Evolutionary conservation across 169 alveolate genomes (phyloP), one percentile per base, ranked within the genome.

Genomic region (Plasmodium vinckei): DNA sequence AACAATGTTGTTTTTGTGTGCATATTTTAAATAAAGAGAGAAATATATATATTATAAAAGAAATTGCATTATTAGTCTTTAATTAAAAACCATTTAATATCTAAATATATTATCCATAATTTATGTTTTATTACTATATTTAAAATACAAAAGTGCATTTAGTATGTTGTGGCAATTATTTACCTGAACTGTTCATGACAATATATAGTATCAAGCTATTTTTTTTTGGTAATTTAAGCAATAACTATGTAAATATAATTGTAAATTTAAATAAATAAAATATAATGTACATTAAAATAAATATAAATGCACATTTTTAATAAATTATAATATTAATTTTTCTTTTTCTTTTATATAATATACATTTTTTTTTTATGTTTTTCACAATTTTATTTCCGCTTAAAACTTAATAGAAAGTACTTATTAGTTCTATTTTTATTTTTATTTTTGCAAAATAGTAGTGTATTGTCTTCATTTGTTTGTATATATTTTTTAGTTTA

Each of bases 1-100:
- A 57, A 77, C 88, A 77, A 77, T 77, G 88, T 77, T 68, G 88
- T 77, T 77, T 73, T 77, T 77, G 88, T 77, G 88, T 77, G 88
- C 65, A 77, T 67, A 21, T 39, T 47, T 15, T 27, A 77, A 63
- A 77, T 69, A 17, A 75, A 77, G 75, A 63, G 88, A 64, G 65
- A 77, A 77, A 64, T 61, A 44, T 44, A 73, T 47, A 64, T 44
- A 21, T 64, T 25, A 69, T 21, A 15, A 64, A 63, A 59, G 42
- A 54, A 27, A 51, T 63, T 49, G 39, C 33, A 60, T 27, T 77
- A 77, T 63, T 39, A 42, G 42, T 77, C 49, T 57, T 77, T 17
- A 47, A 77, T 77, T 77, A 77, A 51, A 61, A 17, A 69, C 64
- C 42, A 5, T 25, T 27, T 10, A 63, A 77, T 19, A 49, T 23